Base-by-base conservation (phyloP, 257 asterid genomes). In the Solanum chiquidenum region DNA sequence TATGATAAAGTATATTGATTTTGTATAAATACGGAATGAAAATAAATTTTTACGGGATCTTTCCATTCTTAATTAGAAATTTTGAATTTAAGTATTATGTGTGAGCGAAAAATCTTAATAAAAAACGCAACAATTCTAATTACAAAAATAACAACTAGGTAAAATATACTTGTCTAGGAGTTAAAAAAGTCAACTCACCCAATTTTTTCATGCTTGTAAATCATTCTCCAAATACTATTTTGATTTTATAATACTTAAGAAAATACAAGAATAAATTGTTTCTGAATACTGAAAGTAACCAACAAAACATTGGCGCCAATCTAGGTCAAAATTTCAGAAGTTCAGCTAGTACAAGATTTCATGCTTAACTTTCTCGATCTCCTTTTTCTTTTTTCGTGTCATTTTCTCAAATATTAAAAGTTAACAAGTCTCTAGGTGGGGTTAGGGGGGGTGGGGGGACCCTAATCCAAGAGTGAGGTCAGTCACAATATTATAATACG, bases 251-350 rank as follows among this genome's bases (percentile, higher is more conserved):
- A 72, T 5, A 7, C 4, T 18, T 20, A 73, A 73, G 27, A 35
- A 35, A 35, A 74, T 74, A 21, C 49, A 21, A 74, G 16, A 12
- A 74, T 18, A 34, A 33, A 72, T 72, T 8, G 34, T 21, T 34
- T 77, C n/a, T 25, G n/a, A 13, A 42, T 77, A 77, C 16, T 42
- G 16, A 44, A 44, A 38, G 42, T 80, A 21, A 29, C 68, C 62
- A 80, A 58, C 42, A 49, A 80, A 46, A 80, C 1, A 18, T 46
- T 80, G 85, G 85, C 85, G 85, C 69, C 40, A 80, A 46, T 29
- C 25, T 82, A 29, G 86, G 86, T 44, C 69, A 49, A 49, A 46
- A 58, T 25, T 49, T 46, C 27, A 79, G 9, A 44, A 44, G 8
- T 0, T 77, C 14, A 44, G 25, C 84, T 79, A 29, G 31, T 29